Conservation (phyloP, 2,329 filamentous ascomycete genomes). For the Aspergillus japonicus region DNA sequence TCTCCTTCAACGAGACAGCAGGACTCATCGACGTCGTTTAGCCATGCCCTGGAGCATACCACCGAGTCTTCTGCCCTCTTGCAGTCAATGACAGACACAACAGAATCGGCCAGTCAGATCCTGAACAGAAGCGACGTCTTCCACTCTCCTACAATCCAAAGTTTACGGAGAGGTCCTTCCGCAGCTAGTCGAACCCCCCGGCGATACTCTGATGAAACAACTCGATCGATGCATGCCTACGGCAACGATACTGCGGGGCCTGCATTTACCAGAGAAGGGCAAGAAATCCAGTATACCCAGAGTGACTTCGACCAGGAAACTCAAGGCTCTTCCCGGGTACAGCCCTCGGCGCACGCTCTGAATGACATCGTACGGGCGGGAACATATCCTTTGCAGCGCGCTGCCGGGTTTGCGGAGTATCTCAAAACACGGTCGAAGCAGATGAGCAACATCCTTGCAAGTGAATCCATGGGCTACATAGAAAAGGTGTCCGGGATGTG, state of each 20-base stretch:
- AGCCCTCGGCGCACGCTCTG: constrained; percentile 51
- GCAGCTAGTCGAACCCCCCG: constrained; percentile 26
- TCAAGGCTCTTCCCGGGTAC: constrained; percentile 20
- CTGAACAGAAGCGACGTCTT: constrained; percentile 85
- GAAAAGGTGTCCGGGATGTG: constrained; percentile 98
- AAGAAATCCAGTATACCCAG: constrained; percentile 16
- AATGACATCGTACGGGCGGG: constrained; percentile 62
- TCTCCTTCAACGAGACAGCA: constrained; percentile 55
- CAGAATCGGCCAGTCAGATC: constrained; percentile 86
- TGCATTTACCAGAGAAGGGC: constrained; percentile 11
- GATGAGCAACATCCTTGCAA: constrained; percentile 79
- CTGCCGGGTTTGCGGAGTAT: constrained; percentile 78
- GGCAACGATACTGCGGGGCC: constrained; percentile 13
- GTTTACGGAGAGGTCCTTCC: constrained; percentile 31
- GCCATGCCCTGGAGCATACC: constrained; percentile 70
- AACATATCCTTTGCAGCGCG: constrained; percentile 77
- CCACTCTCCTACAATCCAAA: constrained; percentile 67
- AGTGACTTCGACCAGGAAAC: constrained; percentile 27
- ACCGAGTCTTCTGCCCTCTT: constrained; percentile 70
- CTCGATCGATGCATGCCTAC: constrained; percentile 30
- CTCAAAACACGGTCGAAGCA: constrained; percentile 74
- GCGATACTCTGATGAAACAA: constrained; percentile 37
- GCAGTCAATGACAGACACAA: constrained; percentile 70
- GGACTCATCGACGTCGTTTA: constrained; percentile 71
- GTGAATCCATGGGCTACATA: constrained; percentile 92